Conservation (phyloP, 345 rosid species). For the Melastoma malabathricum region DNA sequence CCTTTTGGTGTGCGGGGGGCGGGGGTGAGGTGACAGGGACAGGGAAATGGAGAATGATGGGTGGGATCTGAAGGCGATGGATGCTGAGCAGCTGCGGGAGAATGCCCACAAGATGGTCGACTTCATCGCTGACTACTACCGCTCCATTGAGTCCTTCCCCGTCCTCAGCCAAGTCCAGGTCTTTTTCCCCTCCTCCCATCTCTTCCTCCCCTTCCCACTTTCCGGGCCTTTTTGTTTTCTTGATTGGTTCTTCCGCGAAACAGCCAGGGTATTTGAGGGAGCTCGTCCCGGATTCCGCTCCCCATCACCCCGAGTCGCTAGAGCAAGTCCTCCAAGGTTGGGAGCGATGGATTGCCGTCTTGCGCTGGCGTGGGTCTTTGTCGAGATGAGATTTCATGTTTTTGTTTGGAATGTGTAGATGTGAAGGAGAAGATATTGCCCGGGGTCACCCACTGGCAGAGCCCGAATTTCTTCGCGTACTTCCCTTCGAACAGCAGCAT, state of each 20-base stretch:
- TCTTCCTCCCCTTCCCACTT: not conserved
- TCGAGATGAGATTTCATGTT: too few species aligned
- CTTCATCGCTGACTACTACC: slow-evolving; percentile 88
- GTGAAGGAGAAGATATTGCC: slow-evolving; percentile 60
- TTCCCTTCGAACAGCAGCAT: slow-evolving; percentile 80
- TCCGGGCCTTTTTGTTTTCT: not conserved
- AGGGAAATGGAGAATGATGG: not conserved
- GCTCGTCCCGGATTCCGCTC: slow-evolving; percentile 73
- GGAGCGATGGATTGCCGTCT: not conserved
- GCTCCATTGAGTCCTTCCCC: slow-evolving; percentile 57
- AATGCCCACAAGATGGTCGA: slow-evolving; percentile 77
- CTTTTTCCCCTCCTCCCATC: not conserved
- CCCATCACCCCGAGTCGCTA: slow-evolving; percentile 58
- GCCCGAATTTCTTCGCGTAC: slow-evolving; percentile 70
- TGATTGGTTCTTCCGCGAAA: slow-evolving; percentile 8
- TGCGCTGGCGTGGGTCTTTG: too few species aligned
- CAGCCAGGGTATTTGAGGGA: slow-evolving; percentile 81
- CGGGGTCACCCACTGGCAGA: slow-evolving; percentile 89
- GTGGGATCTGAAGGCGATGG: slow-evolving; percentile 40
- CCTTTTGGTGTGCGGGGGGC: not conserved
- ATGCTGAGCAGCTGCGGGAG: slow-evolving; percentile 62
- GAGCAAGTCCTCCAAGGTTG: slow-evolving; percentile 75
- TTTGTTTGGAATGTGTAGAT: slow-evolving; percentile 23
- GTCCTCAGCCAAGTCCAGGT: slow-evolving; percentile 93
- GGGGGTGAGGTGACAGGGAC: too few species aligned